phyloP scores from a whole-genome alignment of 371 early-diverging fungal genomes.

The Actinomortierella wolfii region DNA sequence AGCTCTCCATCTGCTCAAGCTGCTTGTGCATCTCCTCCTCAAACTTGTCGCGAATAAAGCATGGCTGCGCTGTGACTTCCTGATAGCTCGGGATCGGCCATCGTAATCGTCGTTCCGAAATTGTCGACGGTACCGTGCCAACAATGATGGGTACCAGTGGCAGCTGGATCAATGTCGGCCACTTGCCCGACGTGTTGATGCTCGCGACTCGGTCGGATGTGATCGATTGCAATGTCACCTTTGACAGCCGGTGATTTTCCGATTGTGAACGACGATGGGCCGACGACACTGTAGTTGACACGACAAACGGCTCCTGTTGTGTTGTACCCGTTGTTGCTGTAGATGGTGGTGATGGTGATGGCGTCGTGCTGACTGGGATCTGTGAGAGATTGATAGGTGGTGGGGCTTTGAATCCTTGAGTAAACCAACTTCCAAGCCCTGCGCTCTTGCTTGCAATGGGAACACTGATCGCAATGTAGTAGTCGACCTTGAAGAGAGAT shows the following conservation, averaged over 20 bases:
- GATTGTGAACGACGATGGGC: slow-evolving; percentile 2
- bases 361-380: slow-evolving; percentile 5
- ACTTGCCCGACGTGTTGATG: slow-evolving; percentile 29
- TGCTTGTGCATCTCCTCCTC: slow-evolving; percentile 41
- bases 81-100: slow-evolving; percentile 35
- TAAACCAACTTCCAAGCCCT: slow-evolving; percentile 43
- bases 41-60: slow-evolving; percentile 31
- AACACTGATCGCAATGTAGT: slow-evolving; percentile 17
- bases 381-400: slow-evolving; percentile 42
- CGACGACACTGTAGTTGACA: not conserved
- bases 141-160: slow-evolving; percentile 25
- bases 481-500: slow-evolving; percentile 24
- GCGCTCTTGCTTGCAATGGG: slow-evolving; percentile 27
- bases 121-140: slow-evolving; percentile 13
- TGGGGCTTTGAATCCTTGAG: slow-evolving; percentile 17
- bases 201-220: slow-evolving; percentile 8
- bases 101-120: slow-evolving; percentile 13
- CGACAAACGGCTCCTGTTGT: not conserved
- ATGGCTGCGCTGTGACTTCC: slow-evolving; percentile 20
- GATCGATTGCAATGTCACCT: not conserved
- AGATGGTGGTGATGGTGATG: slow-evolving; percentile 4
- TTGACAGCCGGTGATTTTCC: not conserved
- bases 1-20: slow-evolving; percentile 26
- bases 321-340: slow-evolving; percentile 3
- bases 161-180: slow-evolving; percentile 12